Evolutionary conservation across 345 rosid genomes (phyloP).

Genomic region (Populus deltoides): DNA sequence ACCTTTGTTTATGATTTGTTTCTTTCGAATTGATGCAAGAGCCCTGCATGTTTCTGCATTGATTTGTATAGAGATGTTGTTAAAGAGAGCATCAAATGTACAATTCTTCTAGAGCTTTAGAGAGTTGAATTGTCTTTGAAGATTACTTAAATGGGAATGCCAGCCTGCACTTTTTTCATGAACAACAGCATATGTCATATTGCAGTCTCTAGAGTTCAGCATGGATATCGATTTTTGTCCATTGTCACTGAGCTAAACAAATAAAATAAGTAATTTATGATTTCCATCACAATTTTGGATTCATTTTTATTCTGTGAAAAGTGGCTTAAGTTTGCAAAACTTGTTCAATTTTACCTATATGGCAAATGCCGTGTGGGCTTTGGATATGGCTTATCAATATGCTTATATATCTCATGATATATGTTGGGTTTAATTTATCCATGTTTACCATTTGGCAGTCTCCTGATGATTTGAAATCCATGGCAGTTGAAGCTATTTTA

Average conservation of each 20-base stretch:
- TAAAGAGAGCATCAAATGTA: neutral
- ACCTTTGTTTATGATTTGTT: neutral
- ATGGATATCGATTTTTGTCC: neutral
- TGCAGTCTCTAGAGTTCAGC: neutral
- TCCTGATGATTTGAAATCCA: constrained; percentile 85
- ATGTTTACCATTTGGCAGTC: constrained; percentile 40
- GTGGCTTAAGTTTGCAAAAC: neutral
- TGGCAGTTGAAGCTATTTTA: constrained; percentile 89
- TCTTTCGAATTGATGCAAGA: neutral
- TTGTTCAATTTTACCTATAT: neutral
- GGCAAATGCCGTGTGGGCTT: neutral
- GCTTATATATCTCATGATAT: neutral
- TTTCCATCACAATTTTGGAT: neutral
- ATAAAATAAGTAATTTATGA: neutral
- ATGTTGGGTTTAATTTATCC: neutral
- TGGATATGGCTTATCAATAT: neutral
- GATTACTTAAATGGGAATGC: neutral
- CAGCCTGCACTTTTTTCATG: neutral
- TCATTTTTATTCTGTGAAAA: neutral
- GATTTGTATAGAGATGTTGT: neutral
- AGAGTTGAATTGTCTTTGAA: neutral
- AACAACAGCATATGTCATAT: neutral
- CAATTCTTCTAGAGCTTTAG: neutral
- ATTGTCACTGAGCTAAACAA: neutral
- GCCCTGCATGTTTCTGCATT: neutral